phyloP scores from a whole-genome alignment of 306 rosid species.

The Inga leiocalycina region DNA sequence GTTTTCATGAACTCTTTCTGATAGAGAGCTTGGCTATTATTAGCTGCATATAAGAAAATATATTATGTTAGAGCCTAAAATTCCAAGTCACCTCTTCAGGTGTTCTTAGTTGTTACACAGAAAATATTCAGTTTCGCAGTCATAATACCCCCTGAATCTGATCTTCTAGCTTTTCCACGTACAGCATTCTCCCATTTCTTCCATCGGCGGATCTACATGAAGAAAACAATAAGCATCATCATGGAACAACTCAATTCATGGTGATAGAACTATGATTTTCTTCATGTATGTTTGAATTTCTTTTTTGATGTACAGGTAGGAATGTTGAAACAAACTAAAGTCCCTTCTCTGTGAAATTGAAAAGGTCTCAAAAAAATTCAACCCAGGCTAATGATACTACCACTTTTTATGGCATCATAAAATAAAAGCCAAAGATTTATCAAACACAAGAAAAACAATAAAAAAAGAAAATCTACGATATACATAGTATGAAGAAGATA shows the following conservation, averaged over 20 bases:
- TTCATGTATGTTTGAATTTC: not conserved
- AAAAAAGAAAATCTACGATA: not conserved
- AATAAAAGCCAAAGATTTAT: not conserved
- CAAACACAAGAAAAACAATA: not conserved
- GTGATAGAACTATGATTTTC: not conserved
- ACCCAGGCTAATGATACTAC: not conserved
- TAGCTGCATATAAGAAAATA: not conserved
- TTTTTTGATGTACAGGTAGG: not conserved
- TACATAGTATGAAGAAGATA: not conserved
- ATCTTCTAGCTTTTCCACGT: not conserved
- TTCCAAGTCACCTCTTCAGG: conserved; percentile 4
- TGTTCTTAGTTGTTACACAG: conserved; percentile 21
- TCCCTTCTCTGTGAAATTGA: not conserved
- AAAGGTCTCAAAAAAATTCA: not conserved
- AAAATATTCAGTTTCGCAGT: conserved; percentile 29
- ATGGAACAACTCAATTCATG: not conserved
- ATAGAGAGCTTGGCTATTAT: not conserved
- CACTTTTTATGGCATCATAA: not conserved
- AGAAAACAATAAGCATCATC: conserved; percentile 28
- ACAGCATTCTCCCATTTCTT: conserved; percentile 59
- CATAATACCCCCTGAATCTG: conserved; percentile 29
- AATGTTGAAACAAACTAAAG: not conserved
- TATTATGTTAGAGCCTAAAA: conserved; percentile 14
- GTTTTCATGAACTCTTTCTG: conserved; percentile 38
- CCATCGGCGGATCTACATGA: conserved; percentile 67